Percentiles rank a stretch among this genome's conserved stretches.
phyloP scores from a whole-genome alignment of 129 eudicot species.

The Flaveria ramosissima region DNA sequence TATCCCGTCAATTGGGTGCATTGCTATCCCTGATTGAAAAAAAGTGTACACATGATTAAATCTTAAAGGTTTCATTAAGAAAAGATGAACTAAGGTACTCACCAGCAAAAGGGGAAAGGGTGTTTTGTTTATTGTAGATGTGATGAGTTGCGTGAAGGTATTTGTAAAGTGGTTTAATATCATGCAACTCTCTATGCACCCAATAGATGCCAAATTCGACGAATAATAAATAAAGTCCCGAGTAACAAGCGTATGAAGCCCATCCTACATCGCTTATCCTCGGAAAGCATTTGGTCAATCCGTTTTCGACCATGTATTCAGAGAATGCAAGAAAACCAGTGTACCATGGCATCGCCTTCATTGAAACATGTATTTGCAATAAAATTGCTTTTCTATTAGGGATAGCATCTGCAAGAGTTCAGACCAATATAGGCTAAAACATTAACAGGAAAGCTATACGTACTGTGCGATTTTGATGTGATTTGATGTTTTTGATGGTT shows the following conservation, averaged over 20 bases:
- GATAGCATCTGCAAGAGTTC: constrained; percentile 46
- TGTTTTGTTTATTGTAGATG: constrained; percentile 92
- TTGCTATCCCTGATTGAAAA: constrained; percentile 37
- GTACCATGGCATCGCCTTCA: constrained; percentile 98
- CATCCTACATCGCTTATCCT: constrained; percentile 71
- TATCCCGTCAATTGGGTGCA: constrained; percentile 88
- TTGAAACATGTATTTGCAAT: constrained; percentile 84
- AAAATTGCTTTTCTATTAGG: constrained; percentile 70
- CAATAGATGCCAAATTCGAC: constrained; percentile 94
- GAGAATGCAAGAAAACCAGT: constrained; percentile 61
- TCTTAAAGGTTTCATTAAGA: too few relatives aligned
- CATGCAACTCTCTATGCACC: constrained; percentile 90
- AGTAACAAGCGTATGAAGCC: constrained; percentile 42
- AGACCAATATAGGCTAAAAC: constrained; percentile 10
- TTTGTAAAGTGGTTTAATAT: constrained; percentile 89
- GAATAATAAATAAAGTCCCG: constrained; percentile 51
- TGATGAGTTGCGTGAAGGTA: constrained; percentile 92
- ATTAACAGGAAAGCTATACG: neutral
- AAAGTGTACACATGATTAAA: too few relatives aligned
- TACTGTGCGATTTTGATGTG: too few relatives aligned
- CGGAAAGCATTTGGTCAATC: constrained; percentile 83
- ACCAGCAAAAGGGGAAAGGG: constrained; percentile 98
- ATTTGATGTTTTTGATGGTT: too few relatives aligned
- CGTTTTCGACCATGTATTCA: constrained; percentile 81
- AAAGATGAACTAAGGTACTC: neutral